phyloP scores from a whole-genome alignment of 2,329 filamentous ascomycete species.

The Shiraia bambusicola region DNA sequence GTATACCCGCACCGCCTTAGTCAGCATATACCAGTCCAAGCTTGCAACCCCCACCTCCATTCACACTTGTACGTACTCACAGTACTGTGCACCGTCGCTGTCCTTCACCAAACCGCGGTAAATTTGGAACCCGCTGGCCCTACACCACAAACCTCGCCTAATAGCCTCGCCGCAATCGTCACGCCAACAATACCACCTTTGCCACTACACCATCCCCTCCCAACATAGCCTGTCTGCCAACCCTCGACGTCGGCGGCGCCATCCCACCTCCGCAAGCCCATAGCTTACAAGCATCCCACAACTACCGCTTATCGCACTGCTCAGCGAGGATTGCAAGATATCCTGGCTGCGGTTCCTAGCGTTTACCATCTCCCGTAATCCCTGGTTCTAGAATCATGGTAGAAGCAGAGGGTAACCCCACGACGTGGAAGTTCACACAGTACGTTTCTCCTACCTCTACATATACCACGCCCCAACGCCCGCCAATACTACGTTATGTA shows the following conservation, averaged over 20 bases:
- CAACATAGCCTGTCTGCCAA: constrained; percentile 23
- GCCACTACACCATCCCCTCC: constrained; percentile 27
- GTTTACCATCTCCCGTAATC: constrained; percentile 13
- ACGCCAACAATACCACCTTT: constrained; percentile 25
- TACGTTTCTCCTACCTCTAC: constrained; percentile 55
- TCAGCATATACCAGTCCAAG: too few relatives aligned
- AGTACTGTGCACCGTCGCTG: too few relatives aligned
- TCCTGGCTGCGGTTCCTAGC: constrained; percentile 18
- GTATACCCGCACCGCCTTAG: too few relatives aligned
- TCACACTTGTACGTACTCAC: too few relatives aligned
- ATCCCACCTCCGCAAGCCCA: constrained; percentile 16
- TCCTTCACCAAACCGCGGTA: too few relatives aligned
- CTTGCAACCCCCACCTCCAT: too few relatives aligned
- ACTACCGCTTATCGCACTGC: constrained; percentile 10
- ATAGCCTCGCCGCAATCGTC: constrained; percentile 21
- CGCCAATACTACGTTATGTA: background rate
- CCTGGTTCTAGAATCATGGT: constrained; percentile 70
- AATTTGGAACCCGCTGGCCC: background rate
- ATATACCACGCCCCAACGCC: background rate
- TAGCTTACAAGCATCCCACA: constrained; percentile 13
- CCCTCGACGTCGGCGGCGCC: constrained; percentile 36
- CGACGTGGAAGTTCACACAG: constrained; percentile 99
- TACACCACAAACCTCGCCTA: constrained; percentile 5
- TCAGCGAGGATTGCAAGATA: constrained; percentile 9
- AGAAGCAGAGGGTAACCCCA: constrained; percentile 89